phyloP scores from a whole-genome alignment of 768 basidiomycete genomes.

The Lentinus tigrinus region DNA sequence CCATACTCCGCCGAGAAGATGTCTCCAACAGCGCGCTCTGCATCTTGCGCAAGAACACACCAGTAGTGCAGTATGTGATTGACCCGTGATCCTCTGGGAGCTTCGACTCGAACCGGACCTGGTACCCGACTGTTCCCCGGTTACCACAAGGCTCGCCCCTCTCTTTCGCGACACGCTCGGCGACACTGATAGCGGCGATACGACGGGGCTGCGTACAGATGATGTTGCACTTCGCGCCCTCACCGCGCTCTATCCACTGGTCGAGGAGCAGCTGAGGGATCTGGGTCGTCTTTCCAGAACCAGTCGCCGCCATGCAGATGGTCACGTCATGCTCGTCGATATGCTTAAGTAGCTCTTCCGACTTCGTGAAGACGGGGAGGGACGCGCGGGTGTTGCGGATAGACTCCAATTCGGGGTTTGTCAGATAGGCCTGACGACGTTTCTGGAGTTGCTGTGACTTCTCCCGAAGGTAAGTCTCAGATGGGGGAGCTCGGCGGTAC shows the following conservation, averaged over 20 bases:
- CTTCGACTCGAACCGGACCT: slow-evolving; percentile 87
- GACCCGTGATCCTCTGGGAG: slow-evolving; percentile 78
- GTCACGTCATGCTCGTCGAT: slow-evolving; percentile 81
- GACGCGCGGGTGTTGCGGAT: slow-evolving; percentile 67
- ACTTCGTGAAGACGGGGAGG: slow-evolving; percentile 75
- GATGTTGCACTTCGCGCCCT: slow-evolving; percentile 85
- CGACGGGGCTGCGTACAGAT: slow-evolving; percentile 93
- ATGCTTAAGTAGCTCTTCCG: slow-evolving; percentile 63
- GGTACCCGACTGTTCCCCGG: slow-evolving; percentile 72
- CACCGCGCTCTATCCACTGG: slow-evolving; percentile 70
- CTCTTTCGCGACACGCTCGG: slow-evolving; percentile 88
- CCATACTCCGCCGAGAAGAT: slow-evolving; percentile 44
- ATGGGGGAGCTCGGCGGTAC: slow-evolving; percentile 29
- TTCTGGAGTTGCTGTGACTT: slow-evolving; percentile 62
- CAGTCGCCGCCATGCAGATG: slow-evolving; percentile 86
- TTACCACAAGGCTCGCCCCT: slow-evolving; percentile 70
- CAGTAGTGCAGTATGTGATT: slow-evolving; percentile 91
- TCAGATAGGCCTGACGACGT: slow-evolving; percentile 57
- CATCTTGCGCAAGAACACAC: slow-evolving; percentile 83
- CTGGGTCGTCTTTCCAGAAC: slow-evolving; percentile 94
- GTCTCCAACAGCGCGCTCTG: slow-evolving; percentile 64
- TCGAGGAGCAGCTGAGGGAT: slow-evolving; percentile 92
- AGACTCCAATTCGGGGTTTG: slow-evolving; percentile 54
- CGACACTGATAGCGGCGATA: slow-evolving; percentile 88
- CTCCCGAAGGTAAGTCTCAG: slow-evolving; percentile 30